Percentiles rank a stretch among this genome's conserved stretches.
These are phyloP conservation scores for Tylopilus sp. DNA, from an alignment of 1,284 basidiomycete species.

Conservation along the genomic window DNA sequence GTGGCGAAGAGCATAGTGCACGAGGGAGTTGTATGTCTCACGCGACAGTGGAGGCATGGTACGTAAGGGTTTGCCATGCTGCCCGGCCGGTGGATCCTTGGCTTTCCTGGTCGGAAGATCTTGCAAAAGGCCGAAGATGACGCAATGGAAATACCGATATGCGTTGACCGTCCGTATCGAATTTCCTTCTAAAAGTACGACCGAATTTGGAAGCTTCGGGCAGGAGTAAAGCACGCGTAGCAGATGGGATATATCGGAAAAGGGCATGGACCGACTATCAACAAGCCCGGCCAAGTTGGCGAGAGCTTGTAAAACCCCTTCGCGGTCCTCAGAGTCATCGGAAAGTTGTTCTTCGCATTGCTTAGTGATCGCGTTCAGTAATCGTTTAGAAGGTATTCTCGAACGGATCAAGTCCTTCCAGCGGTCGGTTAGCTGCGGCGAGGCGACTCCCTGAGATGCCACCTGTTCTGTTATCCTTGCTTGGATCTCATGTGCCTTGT, in stretches of 20 bases:
- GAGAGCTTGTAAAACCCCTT: slow-evolving; percentile 51
- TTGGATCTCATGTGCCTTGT: slow-evolving; percentile 23
- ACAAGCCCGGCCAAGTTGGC: slow-evolving; percentile 53
- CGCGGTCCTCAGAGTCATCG: slow-evolving; percentile 11
- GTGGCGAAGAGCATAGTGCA: slow-evolving; percentile 63
- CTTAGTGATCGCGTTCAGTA: slow-evolving; percentile 25
- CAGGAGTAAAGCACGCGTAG: slow-evolving; percentile 48
- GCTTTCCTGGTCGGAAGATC: slow-evolving; percentile 22
- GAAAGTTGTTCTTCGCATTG: slow-evolving; percentile 24
- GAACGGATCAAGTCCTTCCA: slow-evolving; percentile 21
- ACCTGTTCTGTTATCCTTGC: slow-evolving; percentile 24
- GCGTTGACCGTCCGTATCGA: slow-evolving; percentile 38
- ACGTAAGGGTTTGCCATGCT: slow-evolving; percentile 1
- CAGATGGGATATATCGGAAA: slow-evolving; percentile 41
- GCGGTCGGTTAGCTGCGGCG: slow-evolving; percentile 13
- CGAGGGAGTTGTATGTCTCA: slow-evolving; percentile 55
- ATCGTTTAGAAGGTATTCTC: slow-evolving; percentile 26
- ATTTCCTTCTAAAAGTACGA: slow-evolving; percentile 41
- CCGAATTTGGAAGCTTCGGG: slow-evolving; percentile 42
- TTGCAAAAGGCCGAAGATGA: slow-evolving; percentile 45
- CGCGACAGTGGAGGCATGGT: slow-evolving; percentile 39
- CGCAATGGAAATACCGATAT: slow-evolving; percentile 53
- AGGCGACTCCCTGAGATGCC: slow-evolving; percentile 5
- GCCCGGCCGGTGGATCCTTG: slow-evolving; percentile 18
- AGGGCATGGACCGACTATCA: slow-evolving; percentile 47